Base-by-base conservation (phyloP, 1,139 yeast species). In the Wickerhamomyces sp. region DNA sequence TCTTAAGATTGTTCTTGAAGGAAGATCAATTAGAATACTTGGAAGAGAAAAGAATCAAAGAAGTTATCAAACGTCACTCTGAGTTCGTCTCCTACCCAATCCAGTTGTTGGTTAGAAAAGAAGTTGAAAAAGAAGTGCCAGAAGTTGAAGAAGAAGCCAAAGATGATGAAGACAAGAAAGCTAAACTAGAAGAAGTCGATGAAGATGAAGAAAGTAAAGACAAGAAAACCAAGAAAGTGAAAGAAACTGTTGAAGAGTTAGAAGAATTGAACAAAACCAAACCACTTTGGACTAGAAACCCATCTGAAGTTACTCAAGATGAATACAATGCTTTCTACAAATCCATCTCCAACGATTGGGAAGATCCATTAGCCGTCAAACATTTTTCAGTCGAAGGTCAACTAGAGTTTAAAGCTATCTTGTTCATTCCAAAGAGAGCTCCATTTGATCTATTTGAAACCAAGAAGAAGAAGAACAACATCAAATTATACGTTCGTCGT, bases 351-450 rank as follows among this genome's bases (percentile, higher is more conserved):
- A 94, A 94, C 75, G 99, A 94, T 74, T 94, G 99, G 99, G 99
- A 93, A 78, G 99, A 93, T 71, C 99, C 97, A 75, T 83, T 93
- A 70, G 98, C 98, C 59, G 98, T 93, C 62, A 94, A 94, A 83
- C 99, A 94, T 78, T 94, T 94, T 79, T 89, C 97, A 46, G 99
- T 94, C 68, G 99, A 94, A 78, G 99, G 99, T 81, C 99, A 94
- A 79, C 84, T 94, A 66, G 99, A 94, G 78, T 94, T 94, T 83
- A 90, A 87, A 78, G 98, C 99, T 55, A 93, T 94, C 67, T 80
- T 94, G 65, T 94, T 89, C 69, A 82, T 94, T 73, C 99, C 99
- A 73, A 90, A 88, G 81, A 90, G 99, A 78, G 98, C 99, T 63
- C 99, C 99, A 72, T 89, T 93, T 67, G 99, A 94, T 69, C 80